phyloP scores from a whole-genome alignment of 257 asterid species.

The Nicotiana obtusifolia region DNA sequence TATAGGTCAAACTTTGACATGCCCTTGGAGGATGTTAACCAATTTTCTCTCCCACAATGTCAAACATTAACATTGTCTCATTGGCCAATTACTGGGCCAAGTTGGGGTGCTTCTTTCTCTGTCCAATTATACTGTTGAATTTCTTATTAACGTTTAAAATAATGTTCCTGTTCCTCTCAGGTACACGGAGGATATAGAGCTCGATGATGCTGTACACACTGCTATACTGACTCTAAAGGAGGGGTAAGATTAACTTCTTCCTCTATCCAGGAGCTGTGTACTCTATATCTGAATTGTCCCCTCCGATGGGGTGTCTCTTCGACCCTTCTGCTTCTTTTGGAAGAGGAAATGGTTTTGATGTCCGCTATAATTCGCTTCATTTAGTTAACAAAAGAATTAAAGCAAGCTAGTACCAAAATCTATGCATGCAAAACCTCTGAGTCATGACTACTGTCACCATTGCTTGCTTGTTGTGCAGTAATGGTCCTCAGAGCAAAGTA shows the following conservation, averaged over 20 bases:
- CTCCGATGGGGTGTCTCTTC: neutral
- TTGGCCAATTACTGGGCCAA: neutral
- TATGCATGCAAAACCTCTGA: neutral
- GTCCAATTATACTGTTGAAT: neutral
- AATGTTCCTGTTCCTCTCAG: conserved; percentile 24
- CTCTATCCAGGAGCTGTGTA: neutral
- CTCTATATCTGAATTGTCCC: neutral
- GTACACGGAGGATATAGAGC: conserved; percentile 97
- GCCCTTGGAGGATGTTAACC: neutral
- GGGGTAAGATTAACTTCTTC: conserved; percentile 51
- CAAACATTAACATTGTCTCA: neutral
- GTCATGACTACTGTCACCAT: neutral
- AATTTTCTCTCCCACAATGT: neutral
- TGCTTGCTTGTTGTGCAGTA: neutral
- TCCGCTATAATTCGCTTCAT: neutral
- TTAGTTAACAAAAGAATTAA: neutral
- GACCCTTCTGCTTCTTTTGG: neutral
- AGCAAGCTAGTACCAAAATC: neutral
- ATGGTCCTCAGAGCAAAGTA: neutral
- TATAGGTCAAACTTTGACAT: neutral
- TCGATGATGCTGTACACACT: conserved; percentile 98
- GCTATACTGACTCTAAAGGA: conserved; percentile 97
- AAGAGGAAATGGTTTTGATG: neutral
- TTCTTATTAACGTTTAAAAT: neutral
- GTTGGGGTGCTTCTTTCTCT: neutral